Conservation (phyloP, 2,329 filamentous ascomycete genomes). For the Aureobasidium mangrovei region DNA sequence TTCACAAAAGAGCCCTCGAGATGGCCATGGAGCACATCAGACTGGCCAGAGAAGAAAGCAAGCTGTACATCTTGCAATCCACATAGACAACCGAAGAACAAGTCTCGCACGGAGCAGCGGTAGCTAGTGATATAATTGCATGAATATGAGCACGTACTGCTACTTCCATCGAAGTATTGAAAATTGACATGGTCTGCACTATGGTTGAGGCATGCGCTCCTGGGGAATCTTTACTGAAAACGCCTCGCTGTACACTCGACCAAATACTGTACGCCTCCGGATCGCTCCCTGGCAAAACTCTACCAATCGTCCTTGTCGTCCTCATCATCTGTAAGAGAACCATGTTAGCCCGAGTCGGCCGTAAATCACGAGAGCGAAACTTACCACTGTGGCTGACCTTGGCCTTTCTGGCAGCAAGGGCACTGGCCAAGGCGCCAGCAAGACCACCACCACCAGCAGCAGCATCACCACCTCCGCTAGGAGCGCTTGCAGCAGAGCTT, state of each 20-base stretch:
- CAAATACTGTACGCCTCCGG: not conserved
- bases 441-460: conserved; percentile 39
- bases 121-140: too few species aligned
- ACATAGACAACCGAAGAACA: too few species aligned
- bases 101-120: too few species aligned
- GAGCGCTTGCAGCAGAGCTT: conserved; percentile 47
- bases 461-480: conserved; percentile 38
- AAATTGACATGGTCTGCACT: not conserved
- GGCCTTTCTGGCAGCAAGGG: conserved; percentile 76
- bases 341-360: not conserved
- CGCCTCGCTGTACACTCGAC: not conserved
- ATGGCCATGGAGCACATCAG: too few species aligned
- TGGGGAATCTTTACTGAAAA: not conserved
- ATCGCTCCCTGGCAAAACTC: not conserved
- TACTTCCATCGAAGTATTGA: too few species aligned
- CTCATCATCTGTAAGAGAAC: conserved; percentile 57
- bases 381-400: conserved; percentile 93
- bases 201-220: not conserved
- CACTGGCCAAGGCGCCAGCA: conserved; percentile 60
- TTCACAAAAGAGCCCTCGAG: too few species aligned
- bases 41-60: too few species aligned
- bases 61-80: too few species aligned
- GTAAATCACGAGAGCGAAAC: conserved; percentile 32
- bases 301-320: conserved; percentile 68
- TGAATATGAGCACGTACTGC: too few species aligned